These are phyloP conservation scores for Ampelomyces quisqualis DNA, from an alignment of 2,329 filamentous ascomycete genomes.

Conservation along the genomic window DNA sequence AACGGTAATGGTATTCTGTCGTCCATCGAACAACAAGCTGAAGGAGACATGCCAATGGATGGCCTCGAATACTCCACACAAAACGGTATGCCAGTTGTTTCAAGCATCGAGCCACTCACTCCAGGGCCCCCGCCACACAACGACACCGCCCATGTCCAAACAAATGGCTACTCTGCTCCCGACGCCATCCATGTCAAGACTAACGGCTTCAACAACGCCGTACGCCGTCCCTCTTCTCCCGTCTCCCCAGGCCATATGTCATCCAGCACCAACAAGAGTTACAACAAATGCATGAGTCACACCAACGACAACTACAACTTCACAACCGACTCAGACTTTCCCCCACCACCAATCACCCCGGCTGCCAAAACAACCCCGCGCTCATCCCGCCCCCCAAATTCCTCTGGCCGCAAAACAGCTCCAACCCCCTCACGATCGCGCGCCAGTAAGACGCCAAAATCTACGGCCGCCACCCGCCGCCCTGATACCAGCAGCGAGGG, in stretches of 20 bases:
- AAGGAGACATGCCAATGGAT: conserved; percentile 18
- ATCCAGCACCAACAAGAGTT: conserved; percentile 8
- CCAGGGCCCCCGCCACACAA: conserved; percentile 21
- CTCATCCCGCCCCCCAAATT: conserved; percentile 12
- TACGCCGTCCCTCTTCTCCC: conserved; percentile 21
- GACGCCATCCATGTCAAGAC: background rate
- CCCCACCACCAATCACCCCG: conserved; percentile 21
- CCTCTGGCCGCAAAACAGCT: conserved; percentile 21
- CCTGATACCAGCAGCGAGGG: conserved; percentile 25
- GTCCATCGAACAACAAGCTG: conserved; percentile 35
- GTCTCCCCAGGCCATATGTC: conserved; percentile 22
- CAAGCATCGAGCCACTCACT: conserved; percentile 31
- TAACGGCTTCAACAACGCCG: conserved; percentile 5
- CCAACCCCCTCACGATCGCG: conserved; percentile 21
- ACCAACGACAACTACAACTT: conserved; percentile 25
- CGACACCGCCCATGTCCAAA: conserved; percentile 6
- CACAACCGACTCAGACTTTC: conserved; percentile 26
- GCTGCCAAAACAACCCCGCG: conserved; percentile 6
- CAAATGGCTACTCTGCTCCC: conserved; percentile 12
- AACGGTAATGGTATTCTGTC: conserved; percentile 35
- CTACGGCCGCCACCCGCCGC: conserved; percentile 15
- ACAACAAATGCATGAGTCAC: conserved; percentile 6
- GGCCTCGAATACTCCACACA: conserved; percentile 13
- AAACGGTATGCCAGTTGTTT: conserved; percentile 16
- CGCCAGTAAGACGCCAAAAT: conserved; percentile 34